These are phyloP conservation scores for Drosera spatulata DNA, from an alignment of 179 eudicot species.

Conservation along the genomic window DNA sequence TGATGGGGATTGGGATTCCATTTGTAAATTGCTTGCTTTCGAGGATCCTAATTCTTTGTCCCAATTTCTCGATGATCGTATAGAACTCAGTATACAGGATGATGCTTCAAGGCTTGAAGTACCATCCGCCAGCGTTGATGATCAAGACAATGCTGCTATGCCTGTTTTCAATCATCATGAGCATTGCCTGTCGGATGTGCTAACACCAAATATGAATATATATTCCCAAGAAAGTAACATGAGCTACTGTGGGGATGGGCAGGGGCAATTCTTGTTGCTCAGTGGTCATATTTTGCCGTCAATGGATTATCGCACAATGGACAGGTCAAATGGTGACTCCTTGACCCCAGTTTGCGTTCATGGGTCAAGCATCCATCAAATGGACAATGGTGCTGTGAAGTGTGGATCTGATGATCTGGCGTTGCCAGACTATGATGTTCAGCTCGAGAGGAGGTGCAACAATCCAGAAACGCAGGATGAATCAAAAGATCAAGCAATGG, in stretches of 20 bases:
- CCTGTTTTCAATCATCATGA: constrained; percentile 3
- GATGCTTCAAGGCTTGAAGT: neutral
- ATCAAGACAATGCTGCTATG: constrained; percentile 7
- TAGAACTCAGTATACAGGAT: neutral
- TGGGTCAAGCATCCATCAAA: constrained; percentile 2
- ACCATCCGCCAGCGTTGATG: neutral
- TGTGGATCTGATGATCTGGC: constrained; percentile 8
- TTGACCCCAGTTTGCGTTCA: constrained; percentile 14
- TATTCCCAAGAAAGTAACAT: constrained; percentile 28
- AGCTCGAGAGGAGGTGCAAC: constrained; percentile 27
- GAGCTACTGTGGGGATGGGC: constrained; percentile 3
- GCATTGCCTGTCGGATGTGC: constrained; percentile 1
- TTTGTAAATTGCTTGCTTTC: constrained; percentile 31
- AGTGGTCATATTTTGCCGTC: constrained; percentile 7
- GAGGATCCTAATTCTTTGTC: constrained; percentile 23
- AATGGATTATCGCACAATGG: constrained; percentile 8
- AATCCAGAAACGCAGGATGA: constrained; percentile 5
- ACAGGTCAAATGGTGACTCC: constrained; percentile 6
- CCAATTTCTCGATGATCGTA: neutral
- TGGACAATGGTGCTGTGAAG: constrained; percentile 2
- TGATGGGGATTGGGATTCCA: constrained; percentile 55
- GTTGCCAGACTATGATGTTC: constrained; percentile 12
- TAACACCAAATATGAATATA: constrained; percentile 8
- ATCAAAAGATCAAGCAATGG: neutral
- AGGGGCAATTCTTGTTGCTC: constrained; percentile 9